Evolutionary conservation across 192 early-diverging fungal genomes (phyloP).

Genomic region (Entomortierella chlamydospora): DNA sequence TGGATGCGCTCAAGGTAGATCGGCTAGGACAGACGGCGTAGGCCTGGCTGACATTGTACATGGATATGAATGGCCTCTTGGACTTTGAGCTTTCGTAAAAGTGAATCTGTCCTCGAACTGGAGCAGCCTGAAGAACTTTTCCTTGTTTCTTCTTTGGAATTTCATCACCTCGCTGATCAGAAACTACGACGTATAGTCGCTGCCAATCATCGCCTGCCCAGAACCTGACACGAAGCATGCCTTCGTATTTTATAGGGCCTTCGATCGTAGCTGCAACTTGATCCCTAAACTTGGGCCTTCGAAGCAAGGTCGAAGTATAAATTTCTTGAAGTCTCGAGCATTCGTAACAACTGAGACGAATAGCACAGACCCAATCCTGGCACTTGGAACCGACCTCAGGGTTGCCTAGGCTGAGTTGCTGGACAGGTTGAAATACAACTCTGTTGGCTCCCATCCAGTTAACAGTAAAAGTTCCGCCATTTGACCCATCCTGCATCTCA

Average conservation of each 20-base stretch:
- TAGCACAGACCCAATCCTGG: constrained; percentile 77
- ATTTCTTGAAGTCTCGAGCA: constrained; percentile 79
- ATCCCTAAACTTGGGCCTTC: constrained; percentile 57
- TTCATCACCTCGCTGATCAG: constrained; percentile 61
- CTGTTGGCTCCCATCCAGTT: constrained; percentile 79
- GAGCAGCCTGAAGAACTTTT: constrained; percentile 55
- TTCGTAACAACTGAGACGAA: constrained; percentile 82
- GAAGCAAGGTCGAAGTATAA: constrained; percentile 71
- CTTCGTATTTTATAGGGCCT: constrained; percentile 64
- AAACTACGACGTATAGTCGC: constrained; percentile 62
- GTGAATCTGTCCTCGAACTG: constrained; percentile 60
- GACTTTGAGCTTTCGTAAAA: constrained; percentile 65
- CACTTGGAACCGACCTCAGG: constrained; percentile 61
- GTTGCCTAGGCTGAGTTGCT: constrained; percentile 60
- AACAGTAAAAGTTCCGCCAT: constrained; percentile 70
- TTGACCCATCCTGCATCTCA: constrained; percentile 66
- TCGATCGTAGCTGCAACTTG: constrained; percentile 64
- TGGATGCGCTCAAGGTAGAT: constrained; percentile 40
- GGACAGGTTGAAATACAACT: constrained; percentile 62
- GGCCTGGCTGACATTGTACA: constrained; percentile 66
- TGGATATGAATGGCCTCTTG: constrained; percentile 59
- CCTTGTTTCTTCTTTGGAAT: constrained; percentile 60
- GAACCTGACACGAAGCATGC: constrained; percentile 67
- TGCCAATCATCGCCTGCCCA: constrained; percentile 61
- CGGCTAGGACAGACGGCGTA: constrained; percentile 66